These are phyloP conservation scores for Closterium sp. DNA, from an alignment of 139 green algal species.

Conservation along the genomic window DNA sequence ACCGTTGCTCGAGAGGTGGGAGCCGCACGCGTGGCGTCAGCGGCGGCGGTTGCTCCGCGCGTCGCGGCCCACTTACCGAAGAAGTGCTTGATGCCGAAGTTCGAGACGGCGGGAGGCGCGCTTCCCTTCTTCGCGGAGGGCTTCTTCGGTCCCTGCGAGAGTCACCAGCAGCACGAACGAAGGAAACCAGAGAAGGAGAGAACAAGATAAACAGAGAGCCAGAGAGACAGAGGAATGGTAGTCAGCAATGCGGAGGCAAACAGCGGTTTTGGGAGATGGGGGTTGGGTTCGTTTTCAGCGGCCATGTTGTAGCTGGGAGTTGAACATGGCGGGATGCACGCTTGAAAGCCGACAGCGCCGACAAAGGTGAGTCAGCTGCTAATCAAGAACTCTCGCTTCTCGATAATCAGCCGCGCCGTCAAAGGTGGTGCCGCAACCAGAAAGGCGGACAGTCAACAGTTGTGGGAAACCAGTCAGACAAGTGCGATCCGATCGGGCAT, in stretches of 20 bases:
- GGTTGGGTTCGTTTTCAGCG: neutral
- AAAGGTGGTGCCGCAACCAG: neutral
- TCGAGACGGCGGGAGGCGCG: neutral
- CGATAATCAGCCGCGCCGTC: neutral
- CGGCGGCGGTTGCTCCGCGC: neutral
- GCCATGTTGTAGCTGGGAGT: neutral
- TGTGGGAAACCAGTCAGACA: no score
- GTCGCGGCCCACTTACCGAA: neutral
- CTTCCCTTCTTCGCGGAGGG: neutral
- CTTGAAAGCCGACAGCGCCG: neutral
- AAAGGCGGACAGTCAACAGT: no score
- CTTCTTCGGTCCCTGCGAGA: neutral
- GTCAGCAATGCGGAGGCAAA: neutral
- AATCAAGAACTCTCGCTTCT: no score
- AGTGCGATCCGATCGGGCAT: neutral
- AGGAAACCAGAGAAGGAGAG: neutral
- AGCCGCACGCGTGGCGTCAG: neutral
- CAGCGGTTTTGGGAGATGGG: neutral
- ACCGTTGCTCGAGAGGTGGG: neutral
- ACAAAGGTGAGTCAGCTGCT: no score
- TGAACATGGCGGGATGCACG: no score
- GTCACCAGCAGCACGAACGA: neutral
- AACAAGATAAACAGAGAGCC: neutral
- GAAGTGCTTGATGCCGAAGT: neutral
- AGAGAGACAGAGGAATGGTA: neutral